These are phyloP conservation scores for Linum usitatissimum DNA, from an alignment of 345 rosid species.

Conservation along the genomic window DNA sequence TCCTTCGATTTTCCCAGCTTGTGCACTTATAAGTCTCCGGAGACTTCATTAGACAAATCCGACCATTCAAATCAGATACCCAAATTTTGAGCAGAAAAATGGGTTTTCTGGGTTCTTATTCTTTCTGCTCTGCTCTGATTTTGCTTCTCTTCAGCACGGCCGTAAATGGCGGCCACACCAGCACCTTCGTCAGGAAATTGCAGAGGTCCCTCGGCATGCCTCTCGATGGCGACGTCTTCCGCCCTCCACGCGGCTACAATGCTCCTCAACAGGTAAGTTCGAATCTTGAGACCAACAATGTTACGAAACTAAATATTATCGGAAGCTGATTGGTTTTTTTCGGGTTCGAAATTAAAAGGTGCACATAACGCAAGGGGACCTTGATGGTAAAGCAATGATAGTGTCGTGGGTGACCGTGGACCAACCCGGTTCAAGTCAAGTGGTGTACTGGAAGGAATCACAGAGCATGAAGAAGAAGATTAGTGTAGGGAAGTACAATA, in stretches of 20 bases:
- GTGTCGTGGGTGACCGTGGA: constrained; percentile 83
- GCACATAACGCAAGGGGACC: constrained; percentile 93
- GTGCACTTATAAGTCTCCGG: too few species aligned
- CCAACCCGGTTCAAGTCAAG: constrained; percentile 49
- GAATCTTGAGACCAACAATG: too few species aligned
- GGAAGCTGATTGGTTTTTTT: too few species aligned
- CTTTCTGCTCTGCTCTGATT: too few species aligned
- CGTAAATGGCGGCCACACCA: constrained; percentile 55
- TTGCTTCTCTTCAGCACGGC: constrained; percentile 32
- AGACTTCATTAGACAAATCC: too few species aligned
- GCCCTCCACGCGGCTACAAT: constrained; percentile 59
- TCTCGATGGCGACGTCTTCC: constrained; percentile 60
- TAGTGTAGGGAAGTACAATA: constrained; percentile 38
- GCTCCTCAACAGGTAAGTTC: constrained; percentile 77
- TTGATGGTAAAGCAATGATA: constrained; percentile 63
- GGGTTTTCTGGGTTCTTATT: constrained; percentile 10
- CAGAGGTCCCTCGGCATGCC: constrained; percentile 60
- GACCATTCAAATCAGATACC: too few species aligned
- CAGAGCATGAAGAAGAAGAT: constrained; percentile 26
- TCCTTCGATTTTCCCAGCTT: too few species aligned
- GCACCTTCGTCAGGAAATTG: constrained; percentile 44
- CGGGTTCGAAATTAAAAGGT: constrained; percentile 27
- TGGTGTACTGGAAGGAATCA: constrained; percentile 57
- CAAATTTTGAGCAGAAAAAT: too few species aligned
- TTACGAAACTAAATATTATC: too few species aligned